phyloP scores from a whole-genome alignment of 2,329 filamentous ascomycete genomes.

The Escovopsis weberi region DNA sequence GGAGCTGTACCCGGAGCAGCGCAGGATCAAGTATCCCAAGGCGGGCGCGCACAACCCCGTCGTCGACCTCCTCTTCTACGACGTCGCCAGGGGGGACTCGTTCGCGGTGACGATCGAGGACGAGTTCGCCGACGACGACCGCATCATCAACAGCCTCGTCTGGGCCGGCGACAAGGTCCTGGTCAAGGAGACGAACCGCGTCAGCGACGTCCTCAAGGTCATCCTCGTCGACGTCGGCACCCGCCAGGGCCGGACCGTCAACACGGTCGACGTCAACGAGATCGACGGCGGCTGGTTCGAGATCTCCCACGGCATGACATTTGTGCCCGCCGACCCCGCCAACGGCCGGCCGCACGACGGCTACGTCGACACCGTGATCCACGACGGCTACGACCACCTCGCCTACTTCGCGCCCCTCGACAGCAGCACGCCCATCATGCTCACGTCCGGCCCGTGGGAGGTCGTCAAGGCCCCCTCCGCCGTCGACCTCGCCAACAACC shows the following conservation, averaged over 20 bases:
- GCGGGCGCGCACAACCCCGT: conserved; percentile 86
- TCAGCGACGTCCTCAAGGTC: conserved; percentile 81
- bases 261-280: conserved; percentile 62
- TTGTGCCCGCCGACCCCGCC: conserved; percentile 66
- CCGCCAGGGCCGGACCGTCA: conserved; percentile 62
- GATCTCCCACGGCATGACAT: conserved; percentile 72
- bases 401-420: conserved; percentile 88
- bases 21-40: conserved; percentile 94
- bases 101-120: conserved; percentile 67
- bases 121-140: conserved; percentile 66
- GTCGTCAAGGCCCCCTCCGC: conserved; percentile 74
- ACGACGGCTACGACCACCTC: conserved; percentile 78
- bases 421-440: conserved; percentile 66
- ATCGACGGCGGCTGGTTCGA: conserved; percentile 98
- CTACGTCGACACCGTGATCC: conserved; percentile 81
- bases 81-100: conserved; percentile 54
- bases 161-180: conserved; percentile 81
- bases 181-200: conserved; percentile 83
- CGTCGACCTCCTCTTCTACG: conserved; percentile 80
- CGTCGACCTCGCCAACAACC: conserved; percentile 68
- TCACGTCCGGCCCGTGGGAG: conserved; percentile 86
- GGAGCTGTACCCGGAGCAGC: conserved; percentile 80
- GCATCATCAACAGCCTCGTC: conserved; percentile 82
- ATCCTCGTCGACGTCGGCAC: conserved; percentile 64
- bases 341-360: conserved; percentile 71